These are phyloP conservation scores for Phellopilus nigrolimitatus DNA, from an alignment of 1,284 basidiomycete genomes.

Conservation along the genomic window DNA sequence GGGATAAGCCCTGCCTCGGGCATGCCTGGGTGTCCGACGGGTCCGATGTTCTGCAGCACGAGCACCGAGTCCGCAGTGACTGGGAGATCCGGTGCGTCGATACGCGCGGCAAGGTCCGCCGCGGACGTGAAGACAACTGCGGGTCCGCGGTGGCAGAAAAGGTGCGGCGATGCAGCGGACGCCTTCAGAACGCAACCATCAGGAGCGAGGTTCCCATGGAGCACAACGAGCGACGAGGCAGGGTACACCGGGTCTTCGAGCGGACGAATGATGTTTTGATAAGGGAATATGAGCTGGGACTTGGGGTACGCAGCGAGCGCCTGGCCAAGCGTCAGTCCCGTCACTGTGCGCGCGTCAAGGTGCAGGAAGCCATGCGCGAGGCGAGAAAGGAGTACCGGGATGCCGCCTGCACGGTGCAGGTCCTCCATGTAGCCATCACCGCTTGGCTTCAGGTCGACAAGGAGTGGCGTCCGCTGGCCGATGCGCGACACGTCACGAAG, in stretches of 20 bases:
- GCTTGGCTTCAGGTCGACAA: constrained; percentile 39
- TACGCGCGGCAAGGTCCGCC: constrained; percentile 27
- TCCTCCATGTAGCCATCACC: constrained; percentile 40
- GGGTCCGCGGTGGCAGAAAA: constrained; percentile 26
- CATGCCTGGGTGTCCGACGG: constrained; percentile 33
- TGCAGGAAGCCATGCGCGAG: constrained; percentile 26
- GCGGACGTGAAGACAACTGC: constrained; percentile 29
- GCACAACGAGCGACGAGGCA: constrained; percentile 26
- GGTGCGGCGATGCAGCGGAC: constrained; percentile 26
- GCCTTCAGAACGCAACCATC: constrained; percentile 30
- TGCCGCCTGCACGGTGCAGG: constrained; percentile 37
- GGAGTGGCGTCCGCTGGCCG: constrained; percentile 33
- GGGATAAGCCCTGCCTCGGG: constrained; percentile 33
- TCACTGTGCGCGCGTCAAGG: constrained; percentile 30
- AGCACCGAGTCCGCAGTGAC: constrained; percentile 28
- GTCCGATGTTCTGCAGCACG: constrained; percentile 31
- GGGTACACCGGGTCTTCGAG: constrained; percentile 28
- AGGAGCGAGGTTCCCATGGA: constrained; percentile 32
- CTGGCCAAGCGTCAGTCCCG: constrained; percentile 31
- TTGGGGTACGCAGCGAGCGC: constrained; percentile 26
- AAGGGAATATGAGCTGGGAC: constrained; percentile 13
- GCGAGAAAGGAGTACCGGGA: constrained; percentile 29
- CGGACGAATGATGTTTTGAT: constrained; percentile 30
- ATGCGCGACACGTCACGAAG: constrained; percentile 37
- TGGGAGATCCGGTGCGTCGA: constrained; percentile 28